A percentile compares a stretch with the other conserved stretches of the same genome.
phyloP scores from a whole-genome alignment of 2,329 filamentous ascomycete species.

The Penicillium sp. region DNA sequence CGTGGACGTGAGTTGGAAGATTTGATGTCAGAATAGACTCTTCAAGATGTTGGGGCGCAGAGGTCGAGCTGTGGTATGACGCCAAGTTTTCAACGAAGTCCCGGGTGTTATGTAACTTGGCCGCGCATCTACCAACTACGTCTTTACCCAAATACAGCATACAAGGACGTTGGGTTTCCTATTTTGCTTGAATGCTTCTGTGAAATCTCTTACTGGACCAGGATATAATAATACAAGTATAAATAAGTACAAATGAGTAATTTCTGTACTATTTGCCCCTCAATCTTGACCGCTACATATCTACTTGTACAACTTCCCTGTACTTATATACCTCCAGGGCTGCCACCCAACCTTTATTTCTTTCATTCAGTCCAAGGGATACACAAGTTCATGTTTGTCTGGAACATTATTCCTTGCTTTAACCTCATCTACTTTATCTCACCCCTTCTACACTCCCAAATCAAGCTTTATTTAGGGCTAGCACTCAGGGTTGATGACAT shows the following conservation, averaged over 20 bases:
- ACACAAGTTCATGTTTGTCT: not conserved
- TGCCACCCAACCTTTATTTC: not conserved
- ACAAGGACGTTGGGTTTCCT: not conserved
- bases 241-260: not conserved
- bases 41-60: constrained; percentile 1
- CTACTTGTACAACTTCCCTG: not conserved
- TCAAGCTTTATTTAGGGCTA: constrained; percentile 19
- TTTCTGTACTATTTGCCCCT: not conserved
- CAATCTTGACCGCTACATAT: constrained; percentile 1
- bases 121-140: too few relatives aligned
- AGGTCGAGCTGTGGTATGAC: constrained; percentile 14
- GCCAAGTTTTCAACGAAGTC: constrained; percentile 11
- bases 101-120: constrained; percentile 8
- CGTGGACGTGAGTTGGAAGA: not conserved
- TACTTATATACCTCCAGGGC: not conserved
- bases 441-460: not conserved
- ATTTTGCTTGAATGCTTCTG: not conserved
- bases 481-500: constrained; percentile 28
- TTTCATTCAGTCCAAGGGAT: not conserved
- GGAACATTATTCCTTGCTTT: too few relatives aligned
- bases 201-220: not conserved
- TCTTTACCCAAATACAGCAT: not conserved
- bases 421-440: not conserved
- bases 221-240: not conserved
- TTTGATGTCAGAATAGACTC: not conserved